Evolutionary conservation across 2,329 filamentous ascomycete species (phyloP), one percentile per base, ranked within the genome.

Genomic region (Botrytis porri): DNA sequence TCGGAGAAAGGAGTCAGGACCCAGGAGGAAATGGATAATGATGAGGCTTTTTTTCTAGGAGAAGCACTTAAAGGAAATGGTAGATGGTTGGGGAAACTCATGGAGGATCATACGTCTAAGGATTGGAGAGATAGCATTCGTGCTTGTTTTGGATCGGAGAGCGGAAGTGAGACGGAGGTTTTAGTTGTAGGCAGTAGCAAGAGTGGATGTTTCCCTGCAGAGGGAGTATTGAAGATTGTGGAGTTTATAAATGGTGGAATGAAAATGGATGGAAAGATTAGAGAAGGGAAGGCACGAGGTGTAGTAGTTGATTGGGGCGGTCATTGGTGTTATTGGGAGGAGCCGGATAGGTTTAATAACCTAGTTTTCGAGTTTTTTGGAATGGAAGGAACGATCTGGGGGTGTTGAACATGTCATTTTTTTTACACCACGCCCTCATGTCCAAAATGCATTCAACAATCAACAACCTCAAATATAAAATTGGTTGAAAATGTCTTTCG

Each of bases 301-400:
- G 70, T 77, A 20, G 76, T 77, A 16, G 79, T 79, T 20, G 72
- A 76, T 59, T 80, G 79, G 77, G 80, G 80, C 43, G 80, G 80
- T 1, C 80, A 81, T 76, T 81, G 80, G 80, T 78, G 79, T 69
- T 81, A 81, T 70, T 81, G 79, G 78, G 80, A 81, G 73, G 73
- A 79, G 71, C 76, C 77, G 22, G 74, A 73, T 72, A 76, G 62
- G 64, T 81, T 81, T 72, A 74, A 78, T 65, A 70, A 71, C 35
- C 57, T 80, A 32, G 77, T 73, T 45, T 70, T 78, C 60, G 70
- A 64, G 0, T 80, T 80, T n/a, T n/a, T n/a, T n/a, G n/a, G n/a
- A n/a, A n/a, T n/a, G n/a, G n/a, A n/a, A n/a, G n/a, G n/a, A n/a
- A n/a, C n/a, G n/a, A n/a, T n/a, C n/a, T n/a, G n/a, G n/a, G n/a